Conservation (phyloP, 306 rosid genomes). For the Fragaria vesca region DNA sequence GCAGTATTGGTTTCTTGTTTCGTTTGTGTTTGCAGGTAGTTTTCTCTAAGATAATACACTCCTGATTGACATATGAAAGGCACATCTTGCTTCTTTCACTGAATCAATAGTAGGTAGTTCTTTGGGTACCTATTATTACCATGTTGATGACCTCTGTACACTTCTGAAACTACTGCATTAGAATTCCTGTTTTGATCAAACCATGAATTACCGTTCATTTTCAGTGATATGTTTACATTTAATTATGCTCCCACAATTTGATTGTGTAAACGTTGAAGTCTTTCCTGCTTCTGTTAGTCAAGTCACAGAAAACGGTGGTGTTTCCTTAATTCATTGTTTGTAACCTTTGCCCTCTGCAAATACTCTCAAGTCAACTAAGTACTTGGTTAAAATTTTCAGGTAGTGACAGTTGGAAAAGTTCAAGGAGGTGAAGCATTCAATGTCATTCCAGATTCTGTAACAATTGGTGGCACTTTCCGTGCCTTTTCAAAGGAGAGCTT, state of each 20-base stretch:
- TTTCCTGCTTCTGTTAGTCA: not conserved
- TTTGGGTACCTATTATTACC: not conserved
- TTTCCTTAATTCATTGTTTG: not conserved
- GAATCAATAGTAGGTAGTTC: not conserved
- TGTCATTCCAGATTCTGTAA: constrained; percentile 87
- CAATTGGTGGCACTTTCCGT: constrained; percentile 85
- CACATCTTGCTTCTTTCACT: not conserved
- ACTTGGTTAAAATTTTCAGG: constrained; percentile 39
- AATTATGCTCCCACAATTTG: not conserved
- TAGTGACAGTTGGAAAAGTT: constrained; percentile 69
- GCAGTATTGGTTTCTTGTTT: not conserved
- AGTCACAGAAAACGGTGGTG: not conserved
- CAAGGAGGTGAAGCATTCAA: constrained; percentile 89
- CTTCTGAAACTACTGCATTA: not conserved
- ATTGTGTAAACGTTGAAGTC: not conserved
- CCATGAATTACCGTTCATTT: not conserved
- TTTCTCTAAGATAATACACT: not conserved
- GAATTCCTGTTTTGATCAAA: not conserved
- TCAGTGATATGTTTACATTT: not conserved
- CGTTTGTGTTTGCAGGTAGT: not conserved
- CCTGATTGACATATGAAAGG: not conserved
- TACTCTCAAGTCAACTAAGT: constrained; percentile 26
- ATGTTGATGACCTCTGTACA: not conserved
- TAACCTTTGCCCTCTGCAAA: constrained; percentile 17
- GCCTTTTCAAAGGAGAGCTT: constrained; percentile 57